Percentiles rank a stretch among this genome's conserved stretches.
These are phyloP conservation scores for Odonthalia washingtoniensis DNA, from an alignment of 31 red algal genomes.

Conservation along the genomic window DNA sequence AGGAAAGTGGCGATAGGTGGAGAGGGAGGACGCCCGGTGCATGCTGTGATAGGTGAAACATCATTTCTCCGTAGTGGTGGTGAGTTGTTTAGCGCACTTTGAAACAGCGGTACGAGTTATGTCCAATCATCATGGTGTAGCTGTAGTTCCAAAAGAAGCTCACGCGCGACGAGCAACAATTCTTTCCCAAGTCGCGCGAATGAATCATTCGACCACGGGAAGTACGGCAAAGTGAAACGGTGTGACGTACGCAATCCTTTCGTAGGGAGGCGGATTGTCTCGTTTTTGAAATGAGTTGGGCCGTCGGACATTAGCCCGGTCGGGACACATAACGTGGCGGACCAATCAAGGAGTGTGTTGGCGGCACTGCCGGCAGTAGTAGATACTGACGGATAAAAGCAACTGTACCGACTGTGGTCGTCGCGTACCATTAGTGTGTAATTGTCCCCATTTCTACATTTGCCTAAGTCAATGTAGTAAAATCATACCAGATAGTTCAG, in stretches of 20 bases:
- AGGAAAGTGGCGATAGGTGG: background rate
- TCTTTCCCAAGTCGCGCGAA: conserved; percentile 41
- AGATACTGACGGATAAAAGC: background rate
- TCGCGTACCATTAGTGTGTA: no score
- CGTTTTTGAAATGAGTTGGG: conserved; percentile 36
- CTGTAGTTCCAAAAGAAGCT: conserved; percentile 34
- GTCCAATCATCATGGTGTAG: conserved; percentile 42
- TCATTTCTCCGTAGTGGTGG: background rate
- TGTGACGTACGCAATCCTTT: conserved; percentile 33
- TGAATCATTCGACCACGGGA: conserved; percentile 15
- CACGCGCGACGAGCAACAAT: conserved; percentile 30
- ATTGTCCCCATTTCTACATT: background rate
- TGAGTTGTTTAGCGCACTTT: no score
- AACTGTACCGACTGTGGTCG: conserved; percentile 17
- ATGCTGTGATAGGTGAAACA: background rate
- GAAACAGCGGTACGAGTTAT: background rate
- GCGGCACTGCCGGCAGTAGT: conserved; percentile 17
- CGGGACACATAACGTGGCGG: conserved; percentile 33
- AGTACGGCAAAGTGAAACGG: conserved; percentile 33
- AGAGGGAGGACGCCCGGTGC: background rate
- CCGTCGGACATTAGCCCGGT: conserved; percentile 17
- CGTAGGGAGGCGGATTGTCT: background rate
- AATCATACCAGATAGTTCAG: background rate
- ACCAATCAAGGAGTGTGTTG: conserved; percentile 8
- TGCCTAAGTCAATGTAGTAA: background rate